phyloP scores from a whole-genome alignment of 257 asterid genomes.

The Fraxinus cuspidata region DNA sequence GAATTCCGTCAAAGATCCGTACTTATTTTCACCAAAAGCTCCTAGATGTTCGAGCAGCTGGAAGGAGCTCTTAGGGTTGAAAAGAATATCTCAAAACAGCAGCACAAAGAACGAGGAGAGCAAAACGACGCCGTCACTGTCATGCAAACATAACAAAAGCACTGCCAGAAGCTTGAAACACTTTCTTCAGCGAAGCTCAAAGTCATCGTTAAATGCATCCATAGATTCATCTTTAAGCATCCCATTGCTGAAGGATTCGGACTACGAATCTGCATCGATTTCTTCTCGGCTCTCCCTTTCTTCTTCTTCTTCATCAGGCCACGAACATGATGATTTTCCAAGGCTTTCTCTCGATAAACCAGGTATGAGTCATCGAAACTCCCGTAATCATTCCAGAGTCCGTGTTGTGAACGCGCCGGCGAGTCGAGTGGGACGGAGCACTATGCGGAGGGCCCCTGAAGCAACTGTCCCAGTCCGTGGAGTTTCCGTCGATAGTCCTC shows the following conservation, averaged over 20 bases:
- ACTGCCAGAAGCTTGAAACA: slow-evolving; percentile 32
- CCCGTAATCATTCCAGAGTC: slow-evolving; percentile 12
- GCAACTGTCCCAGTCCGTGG: background rate
- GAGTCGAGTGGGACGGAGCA: slow-evolving; percentile 9
- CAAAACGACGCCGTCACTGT: slow-evolving; percentile 19
- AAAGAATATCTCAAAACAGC: slow-evolving; percentile 29
- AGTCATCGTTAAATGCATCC: slow-evolving; percentile 27
- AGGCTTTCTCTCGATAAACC: slow-evolving; percentile 58
- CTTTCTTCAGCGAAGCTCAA: slow-evolving; percentile 47
- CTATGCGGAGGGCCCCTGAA: slow-evolving; percentile 10
- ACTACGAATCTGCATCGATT: slow-evolving; percentile 40
- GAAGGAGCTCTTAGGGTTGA: slow-evolving; percentile 48
- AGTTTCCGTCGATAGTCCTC: slow-evolving; percentile 32
- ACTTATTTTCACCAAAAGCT: slow-evolving; percentile 46
- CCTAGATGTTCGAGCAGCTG: slow-evolving; percentile 48
- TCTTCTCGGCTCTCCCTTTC: slow-evolving; percentile 56
- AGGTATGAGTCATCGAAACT: background rate
- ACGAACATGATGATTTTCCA: slow-evolving; percentile 60
- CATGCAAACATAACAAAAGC: background rate
- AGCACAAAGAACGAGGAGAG: slow-evolving; percentile 15
- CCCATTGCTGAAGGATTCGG: slow-evolving; percentile 48
- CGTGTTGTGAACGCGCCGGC: slow-evolving; percentile 14
- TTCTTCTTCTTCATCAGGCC: slow-evolving; percentile 62
- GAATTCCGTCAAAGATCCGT: slow-evolving; percentile 30
- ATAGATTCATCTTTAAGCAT: slow-evolving; percentile 39